Conservation (phyloP, 805 yeast genomes). For the Teunomyces cretensis region DNA sequence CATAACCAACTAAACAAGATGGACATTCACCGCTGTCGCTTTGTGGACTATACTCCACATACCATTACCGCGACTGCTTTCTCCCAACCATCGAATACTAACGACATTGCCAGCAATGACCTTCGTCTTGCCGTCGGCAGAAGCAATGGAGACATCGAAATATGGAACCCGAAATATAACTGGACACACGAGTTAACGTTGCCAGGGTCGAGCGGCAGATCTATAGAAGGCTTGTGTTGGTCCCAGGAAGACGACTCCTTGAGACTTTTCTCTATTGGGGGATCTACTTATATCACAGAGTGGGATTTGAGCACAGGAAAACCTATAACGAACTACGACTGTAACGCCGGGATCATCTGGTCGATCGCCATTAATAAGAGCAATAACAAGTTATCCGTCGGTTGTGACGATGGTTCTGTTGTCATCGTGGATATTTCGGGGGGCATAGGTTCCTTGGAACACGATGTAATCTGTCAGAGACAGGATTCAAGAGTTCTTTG, state of each 20-base stretch:
- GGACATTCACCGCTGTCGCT: conserved; percentile 88
- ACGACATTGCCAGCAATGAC: conserved; percentile 43
- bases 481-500: conserved; percentile 80
- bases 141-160: conserved; percentile 91
- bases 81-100: conserved; percentile 54
- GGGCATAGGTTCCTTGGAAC: conserved; percentile 81
- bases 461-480: conserved; percentile 71
- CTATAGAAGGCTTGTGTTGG: conserved; percentile 92
- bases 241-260: conserved; percentile 47
- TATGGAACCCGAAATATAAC: conserved; percentile 83
- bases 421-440: conserved; percentile 82
- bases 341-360: conserved; percentile 95
- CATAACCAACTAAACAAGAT: conserved; percentile 27
- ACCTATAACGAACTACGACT: conserved; percentile 75
- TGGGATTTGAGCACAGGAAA: conserved; percentile 80
- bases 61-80: conserved; percentile 80
- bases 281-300: conserved; percentile 86
- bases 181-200: conserved; percentile 78
- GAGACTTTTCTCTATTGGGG: conserved; percentile 90
- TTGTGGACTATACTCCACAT: conserved; percentile 85
- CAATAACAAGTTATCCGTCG: conserved; percentile 72
- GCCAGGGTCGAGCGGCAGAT: conserved; percentile 77
- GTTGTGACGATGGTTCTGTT: conserved; percentile 94
- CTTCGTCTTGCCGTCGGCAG: conserved; percentile 88
- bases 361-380: conserved; percentile 66